phyloP scores from a whole-genome alignment of 2,329 filamentous ascomycete species.

The Chaetomiaceae sp. region DNA sequence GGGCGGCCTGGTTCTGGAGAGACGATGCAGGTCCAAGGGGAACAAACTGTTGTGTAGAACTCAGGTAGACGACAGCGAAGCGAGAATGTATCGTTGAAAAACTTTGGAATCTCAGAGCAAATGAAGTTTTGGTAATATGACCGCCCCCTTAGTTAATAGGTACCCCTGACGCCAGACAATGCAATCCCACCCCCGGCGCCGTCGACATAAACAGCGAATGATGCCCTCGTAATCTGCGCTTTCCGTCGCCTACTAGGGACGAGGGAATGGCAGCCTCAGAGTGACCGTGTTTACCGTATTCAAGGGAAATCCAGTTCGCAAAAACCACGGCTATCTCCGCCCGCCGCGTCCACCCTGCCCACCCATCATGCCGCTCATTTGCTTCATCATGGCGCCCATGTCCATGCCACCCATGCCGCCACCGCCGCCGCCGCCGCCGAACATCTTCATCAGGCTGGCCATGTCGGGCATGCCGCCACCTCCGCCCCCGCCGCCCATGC shows the following conservation, averaged over 20 bases:
- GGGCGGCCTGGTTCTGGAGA: too few relatives aligned
- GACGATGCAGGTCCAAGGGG: too few relatives aligned
- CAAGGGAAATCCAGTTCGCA: too few relatives aligned
- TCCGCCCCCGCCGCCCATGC: conserved; percentile 75
- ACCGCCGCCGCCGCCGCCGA: conserved; percentile 58
- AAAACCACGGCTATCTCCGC: conserved; percentile 15
- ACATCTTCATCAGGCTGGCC: conserved; percentile 86
- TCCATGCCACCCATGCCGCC: conserved; percentile 67
- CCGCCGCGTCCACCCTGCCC: conserved; percentile 24
- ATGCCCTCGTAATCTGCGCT: too few relatives aligned
- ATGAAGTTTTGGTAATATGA: conserved; percentile 1
- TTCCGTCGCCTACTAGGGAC: too few relatives aligned
- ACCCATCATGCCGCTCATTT: conserved; percentile 53
- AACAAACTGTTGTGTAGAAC: too few relatives aligned
- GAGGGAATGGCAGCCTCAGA: too few relatives aligned
- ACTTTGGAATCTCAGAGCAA: too few relatives aligned
- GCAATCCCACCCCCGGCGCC: conserved; percentile 6
- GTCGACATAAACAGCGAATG: background rate
- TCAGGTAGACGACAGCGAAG: background rate
- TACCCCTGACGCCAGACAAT: conserved; percentile 19
- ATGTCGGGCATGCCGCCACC: conserved; percentile 70
- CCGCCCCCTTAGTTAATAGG: too few relatives aligned
- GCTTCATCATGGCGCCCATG: conserved; percentile 76
- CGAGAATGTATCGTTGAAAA: too few relatives aligned
- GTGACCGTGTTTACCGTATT: too few relatives aligned